Percentiles rank a stretch among this genome's conserved stretches.
phyloP scores from a whole-genome alignment of 805 yeast species.

The Ogataea dorogensis region DNA sequence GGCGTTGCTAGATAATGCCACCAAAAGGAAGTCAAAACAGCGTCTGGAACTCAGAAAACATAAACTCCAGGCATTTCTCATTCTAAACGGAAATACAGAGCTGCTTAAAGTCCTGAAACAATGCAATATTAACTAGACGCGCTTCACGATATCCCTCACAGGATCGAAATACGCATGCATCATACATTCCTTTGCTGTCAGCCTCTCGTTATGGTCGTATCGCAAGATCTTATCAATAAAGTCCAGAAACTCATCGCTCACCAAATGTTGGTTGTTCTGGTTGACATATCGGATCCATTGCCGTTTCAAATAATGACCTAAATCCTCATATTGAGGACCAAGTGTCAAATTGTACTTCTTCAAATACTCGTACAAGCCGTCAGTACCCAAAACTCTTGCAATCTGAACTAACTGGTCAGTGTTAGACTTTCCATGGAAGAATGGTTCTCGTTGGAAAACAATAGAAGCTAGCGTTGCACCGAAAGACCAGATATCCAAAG shows the following conservation, averaged over 20 bases:
- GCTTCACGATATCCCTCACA: constrained; percentile 21
- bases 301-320: constrained; percentile 71
- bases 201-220: constrained; percentile 85
- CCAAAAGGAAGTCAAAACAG: constrained; percentile 5
- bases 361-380: constrained; percentile 66
- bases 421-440: constrained; percentile 88
- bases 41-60: constrained; percentile 6
- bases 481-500: constrained; percentile 89
- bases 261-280: constrained; percentile 64
- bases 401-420: constrained; percentile 90
- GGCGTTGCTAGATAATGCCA: constrained; percentile 5
- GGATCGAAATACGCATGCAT: constrained; percentile 51
- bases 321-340: constrained; percentile 73
- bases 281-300: constrained; percentile 86
- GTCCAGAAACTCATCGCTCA: constrained; percentile 71
- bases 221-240: constrained; percentile 75
- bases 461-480: constrained; percentile 93
- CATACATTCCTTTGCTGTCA: constrained; percentile 89
- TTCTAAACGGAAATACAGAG: constrained; percentile 18
- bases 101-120: constrained; percentile 12
- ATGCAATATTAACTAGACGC: constrained; percentile 7
- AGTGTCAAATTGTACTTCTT: constrained; percentile 68
- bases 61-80: constrained; percentile 19
- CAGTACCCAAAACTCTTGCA: constrained; percentile 84
- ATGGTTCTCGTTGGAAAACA: constrained; percentile 86